These are phyloP conservation scores for Xylaria curta DNA, from an alignment of 495 filamentous ascomycete species.

Conservation along the genomic window DNA sequence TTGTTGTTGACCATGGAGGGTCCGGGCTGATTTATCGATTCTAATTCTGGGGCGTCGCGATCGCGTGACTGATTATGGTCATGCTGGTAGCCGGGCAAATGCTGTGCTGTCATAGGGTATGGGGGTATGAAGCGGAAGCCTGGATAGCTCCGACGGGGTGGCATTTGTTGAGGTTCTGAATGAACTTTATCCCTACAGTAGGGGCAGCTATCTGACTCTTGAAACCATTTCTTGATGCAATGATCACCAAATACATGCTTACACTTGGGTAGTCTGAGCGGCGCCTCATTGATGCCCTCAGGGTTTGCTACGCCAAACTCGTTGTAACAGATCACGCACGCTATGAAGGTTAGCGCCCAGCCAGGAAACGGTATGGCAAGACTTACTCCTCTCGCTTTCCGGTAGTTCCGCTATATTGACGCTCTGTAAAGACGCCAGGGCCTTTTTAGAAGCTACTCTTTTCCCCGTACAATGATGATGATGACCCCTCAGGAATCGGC, in stretches of 20 bases:
- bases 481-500: conserved; percentile 47
- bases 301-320: conserved; percentile 58
- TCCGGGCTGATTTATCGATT: conserved; percentile 3
- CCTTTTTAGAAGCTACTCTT: conserved; percentile 53
- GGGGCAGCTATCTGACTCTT: conserved; percentile 64
- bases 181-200: conserved; percentile 64
- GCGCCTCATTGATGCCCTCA: conserved; percentile 57
- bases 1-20: not conserved
- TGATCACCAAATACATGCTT: conserved; percentile 65
- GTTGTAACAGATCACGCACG: conserved; percentile 65
- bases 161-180: conserved; percentile 48
- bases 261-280: conserved; percentile 60
- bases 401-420: conserved; percentile 50
- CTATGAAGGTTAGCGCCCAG: conserved; percentile 37
- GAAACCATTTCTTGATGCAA: conserved; percentile 67
- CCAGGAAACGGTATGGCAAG: not conserved
- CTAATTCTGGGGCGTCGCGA: conserved; percentile 16
- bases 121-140: conserved; percentile 35
- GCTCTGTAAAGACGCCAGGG: conserved; percentile 52
- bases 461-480: conserved; percentile 42
- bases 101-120: conserved; percentile 25
- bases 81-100: conserved; percentile 26
- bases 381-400: conserved; percentile 57
- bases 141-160: conserved; percentile 28
- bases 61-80: conserved; percentile 15